Percentiles rank a stretch among this genome's conserved stretches.
Conservation (phyloP, 2,329 filamentous ascomycete species). For the Diaporthe vexans region DNA sequence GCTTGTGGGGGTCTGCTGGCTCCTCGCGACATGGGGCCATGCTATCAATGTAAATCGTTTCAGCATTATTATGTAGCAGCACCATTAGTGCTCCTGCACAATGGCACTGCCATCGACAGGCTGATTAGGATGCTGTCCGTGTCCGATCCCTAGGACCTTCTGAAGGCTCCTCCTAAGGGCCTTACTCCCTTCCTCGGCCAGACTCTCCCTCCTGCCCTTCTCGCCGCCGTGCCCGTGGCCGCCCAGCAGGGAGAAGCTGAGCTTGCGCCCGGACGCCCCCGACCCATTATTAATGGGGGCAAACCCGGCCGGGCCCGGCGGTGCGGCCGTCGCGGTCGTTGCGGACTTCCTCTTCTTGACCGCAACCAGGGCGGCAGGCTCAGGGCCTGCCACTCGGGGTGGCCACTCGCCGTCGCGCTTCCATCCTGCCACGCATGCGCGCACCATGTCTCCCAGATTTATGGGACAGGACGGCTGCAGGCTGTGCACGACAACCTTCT, state of each 20-base stretch:
- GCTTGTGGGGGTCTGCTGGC: neutral
- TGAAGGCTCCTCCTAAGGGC: conserved; percentile 62
- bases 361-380: conserved; percentile 57
- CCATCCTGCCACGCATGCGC: conserved; percentile 89
- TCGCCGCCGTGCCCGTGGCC: conserved; percentile 37
- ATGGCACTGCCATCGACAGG: conserved; percentile 29
- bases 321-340: conserved; percentile 44
- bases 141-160: conserved; percentile 59
- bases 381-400: conserved; percentile 68
- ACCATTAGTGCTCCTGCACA: conserved; percentile 32
- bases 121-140: conserved; percentile 38
- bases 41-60: neutral
- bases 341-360: conserved; percentile 56
- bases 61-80: conserved; percentile 20
- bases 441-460: conserved; percentile 85
- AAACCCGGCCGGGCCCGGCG: conserved; percentile 3
- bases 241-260: conserved; percentile 47
- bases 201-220: conserved; percentile 39
- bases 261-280: conserved; percentile 39
- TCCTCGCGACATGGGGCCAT: neutral
- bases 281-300: conserved; percentile 1
- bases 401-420: conserved; percentile 96
- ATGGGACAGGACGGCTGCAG: conserved; percentile 90
- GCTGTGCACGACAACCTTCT: conserved; percentile 85
- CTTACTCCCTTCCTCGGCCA: conserved; percentile 49